phyloP scores from a whole-genome alignment of 1,139 yeast species.

The Blastobotrys aristatus region DNA sequence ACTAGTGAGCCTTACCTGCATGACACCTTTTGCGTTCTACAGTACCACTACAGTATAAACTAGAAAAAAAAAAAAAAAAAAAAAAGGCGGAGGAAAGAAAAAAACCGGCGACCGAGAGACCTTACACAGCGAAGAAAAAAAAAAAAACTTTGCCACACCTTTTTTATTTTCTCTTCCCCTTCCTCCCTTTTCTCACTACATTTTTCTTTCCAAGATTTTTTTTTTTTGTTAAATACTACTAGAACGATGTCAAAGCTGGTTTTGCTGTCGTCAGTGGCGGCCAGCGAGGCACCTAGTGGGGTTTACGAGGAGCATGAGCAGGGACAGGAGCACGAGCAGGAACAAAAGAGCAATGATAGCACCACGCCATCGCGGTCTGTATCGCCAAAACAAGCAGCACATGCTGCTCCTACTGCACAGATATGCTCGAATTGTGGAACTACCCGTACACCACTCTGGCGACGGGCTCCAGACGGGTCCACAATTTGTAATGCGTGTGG shows the following conservation, averaged over 20 bases:
- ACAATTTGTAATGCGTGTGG: slow-evolving; percentile 73
- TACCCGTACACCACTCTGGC: slow-evolving; percentile 65
- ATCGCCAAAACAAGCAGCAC: not conserved
- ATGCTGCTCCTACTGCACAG: slow-evolving; percentile 32
- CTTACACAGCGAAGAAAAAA: too few relatives aligned
- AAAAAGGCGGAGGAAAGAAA: too few relatives aligned
- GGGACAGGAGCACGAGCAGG: too few relatives aligned
- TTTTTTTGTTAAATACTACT: not conserved
- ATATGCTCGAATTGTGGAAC: slow-evolving; percentile 64
- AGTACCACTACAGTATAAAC: too few relatives aligned
- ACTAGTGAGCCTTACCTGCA: too few relatives aligned
- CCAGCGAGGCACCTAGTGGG: slow-evolving; percentile 12
- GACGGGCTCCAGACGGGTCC: slow-evolving; percentile 62
- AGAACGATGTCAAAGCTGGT: slow-evolving; percentile 23
- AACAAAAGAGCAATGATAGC: too few relatives aligned
- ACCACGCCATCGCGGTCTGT: not conserved
- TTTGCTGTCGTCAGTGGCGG: slow-evolving; percentile 24
- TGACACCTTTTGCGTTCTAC: too few relatives aligned
- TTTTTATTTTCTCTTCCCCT: not conserved
- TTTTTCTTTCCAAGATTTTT: not conserved
- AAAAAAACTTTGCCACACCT: not conserved
- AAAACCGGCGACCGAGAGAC: too few relatives aligned
- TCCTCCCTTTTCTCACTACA: not conserved
- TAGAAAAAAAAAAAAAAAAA: not conserved
- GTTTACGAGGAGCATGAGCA: not conserved